Evolutionary conservation across 345 rosid species (phyloP), one percentile per base, ranked within the genome.

Genomic region (Angophora floribunda): DNA sequence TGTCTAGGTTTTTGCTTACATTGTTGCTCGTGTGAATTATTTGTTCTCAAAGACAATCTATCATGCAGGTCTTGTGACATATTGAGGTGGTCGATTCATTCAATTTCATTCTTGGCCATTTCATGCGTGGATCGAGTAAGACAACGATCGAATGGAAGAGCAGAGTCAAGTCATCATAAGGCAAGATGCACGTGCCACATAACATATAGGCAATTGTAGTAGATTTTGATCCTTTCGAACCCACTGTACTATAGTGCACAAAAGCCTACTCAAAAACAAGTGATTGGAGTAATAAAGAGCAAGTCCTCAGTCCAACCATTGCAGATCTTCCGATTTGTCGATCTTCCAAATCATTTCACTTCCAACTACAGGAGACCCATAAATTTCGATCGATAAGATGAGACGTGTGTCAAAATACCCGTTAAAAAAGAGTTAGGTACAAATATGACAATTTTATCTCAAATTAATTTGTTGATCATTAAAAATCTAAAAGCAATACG

Each of bases 81-180:
- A 26, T 22, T 28, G 12, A 26, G 67, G 4, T 0, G 1, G 15
- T 26, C 2, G 30, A 5, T 30, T 9, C 1, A 0, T 26, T 59
- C 0, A 4, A 59, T 2, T 59, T 26, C 15, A 0, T 59, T 26
- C 67, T 9, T 28, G 7, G 14, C 30, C 28, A 59, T 59, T 59
- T 59, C 28, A 1, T 0, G 0, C 7, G 26, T 12, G 15, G 0
- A 3, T 59, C 1, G 1, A 59, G 30, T 5, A 28, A 59, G 0
- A 26, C 11, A 12, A 1, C 0, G 3, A 59, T 26, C 13, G 1
- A 26, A 59, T 59, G 7, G 1, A 59, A 59, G 0, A 0, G 7
- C 28, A 0, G 24, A 59, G 7, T 5, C 26, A 0, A 1, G 15
- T 11, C 1, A 1, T 59, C 1, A 2, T 1, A 26, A 12, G 4